Base-by-base conservation (phyloP, 176 grass and related monocot genomes). In the Cymbopogon citratus region DNA sequence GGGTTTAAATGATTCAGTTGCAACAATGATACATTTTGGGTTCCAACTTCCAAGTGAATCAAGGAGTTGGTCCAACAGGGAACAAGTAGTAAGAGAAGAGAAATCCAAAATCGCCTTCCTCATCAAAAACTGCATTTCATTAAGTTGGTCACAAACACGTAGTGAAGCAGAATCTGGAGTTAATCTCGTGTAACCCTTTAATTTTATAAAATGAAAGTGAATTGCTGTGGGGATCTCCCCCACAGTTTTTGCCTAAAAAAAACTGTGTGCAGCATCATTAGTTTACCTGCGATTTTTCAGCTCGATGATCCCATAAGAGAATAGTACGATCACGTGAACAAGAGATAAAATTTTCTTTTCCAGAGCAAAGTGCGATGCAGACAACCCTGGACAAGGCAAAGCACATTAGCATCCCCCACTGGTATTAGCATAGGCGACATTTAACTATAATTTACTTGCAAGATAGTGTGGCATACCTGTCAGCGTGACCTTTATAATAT, bases 401-500 rank as follows among this genome's bases (percentile, higher is more conserved):
- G 2, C 38, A 73, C 23, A 82, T 81, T 72, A 88, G 79, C 26
- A 74, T 77, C 18, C 31, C 76, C 33, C 33, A 12, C 21, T 45
- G 7, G 9, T 15, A 41, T 61, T 45, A 39, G 67, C 65, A 77
- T 39, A 88, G 72, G 43, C 9, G 19, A 63, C 39, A 84, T 74
- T 14, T 76, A 74, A 2, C 36, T 27, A 36, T 8, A 64, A 62
- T 80, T 52, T 46, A n/a, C 49, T 69, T 35, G 31, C 0, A 74
- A 19, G 24, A 68, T 64, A 82, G 43, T 57, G 35, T 46, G 51
- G 4, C 86, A 76, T 48, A 95, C 96, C 96, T 91, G 77, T 91
- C 90, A 70, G 88, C 85, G 76, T 98, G 96, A n/a, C 96, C 96
- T 82, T 98, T 98, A 43, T 95, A 98, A 80, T 98, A 98, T 87